These are phyloP conservation scores for Pyrenula aspistea DNA, from an alignment of 495 filamentous ascomycete genomes.

Conservation along the genomic window DNA sequence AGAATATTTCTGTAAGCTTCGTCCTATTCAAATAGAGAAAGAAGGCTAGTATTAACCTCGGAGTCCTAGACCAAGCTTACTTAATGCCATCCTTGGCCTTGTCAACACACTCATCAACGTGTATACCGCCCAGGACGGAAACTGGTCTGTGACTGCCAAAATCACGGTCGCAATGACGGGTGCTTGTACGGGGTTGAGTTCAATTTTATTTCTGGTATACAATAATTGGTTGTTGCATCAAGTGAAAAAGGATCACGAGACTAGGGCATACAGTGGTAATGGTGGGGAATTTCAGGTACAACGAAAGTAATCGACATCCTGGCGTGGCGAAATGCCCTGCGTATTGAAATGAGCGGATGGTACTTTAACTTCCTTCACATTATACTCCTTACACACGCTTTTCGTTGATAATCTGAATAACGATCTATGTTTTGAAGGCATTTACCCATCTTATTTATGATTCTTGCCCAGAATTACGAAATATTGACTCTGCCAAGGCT, in stretches of 20 bases:
- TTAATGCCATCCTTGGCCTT: slow-evolving; percentile 33
- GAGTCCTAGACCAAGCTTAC: slow-evolving; percentile 11
- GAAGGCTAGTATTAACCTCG: too few species aligned
- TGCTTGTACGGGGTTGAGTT: too few species aligned
- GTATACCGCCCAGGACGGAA: slow-evolving; percentile 29
- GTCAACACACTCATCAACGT: slow-evolving; percentile 34
- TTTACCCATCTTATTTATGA: background rate
- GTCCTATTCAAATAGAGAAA: background rate
- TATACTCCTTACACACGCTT: background rate
- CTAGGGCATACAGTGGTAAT: too few species aligned
- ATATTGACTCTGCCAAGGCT: background rate
- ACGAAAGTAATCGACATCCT: too few species aligned
- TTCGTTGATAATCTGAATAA: background rate
- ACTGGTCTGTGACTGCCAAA: slow-evolving; percentile 32
- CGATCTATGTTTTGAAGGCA: background rate
- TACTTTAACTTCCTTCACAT: slow-evolving; percentile 1
- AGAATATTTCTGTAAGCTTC: slow-evolving; percentile 4
- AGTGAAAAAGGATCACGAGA: too few species aligned
- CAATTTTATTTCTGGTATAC: too few species aligned
- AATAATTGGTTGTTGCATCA: too few species aligned
- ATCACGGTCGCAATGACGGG: too few species aligned
- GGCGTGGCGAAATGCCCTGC: slow-evolving; percentile 4
- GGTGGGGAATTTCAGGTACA: too few species aligned
- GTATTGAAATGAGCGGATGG: slow-evolving; percentile 2
- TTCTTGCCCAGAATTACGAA: background rate